phyloP scores from a whole-genome alignment of 2,329 filamentous ascomycete species.

The Xylariaceae sp. region DNA sequence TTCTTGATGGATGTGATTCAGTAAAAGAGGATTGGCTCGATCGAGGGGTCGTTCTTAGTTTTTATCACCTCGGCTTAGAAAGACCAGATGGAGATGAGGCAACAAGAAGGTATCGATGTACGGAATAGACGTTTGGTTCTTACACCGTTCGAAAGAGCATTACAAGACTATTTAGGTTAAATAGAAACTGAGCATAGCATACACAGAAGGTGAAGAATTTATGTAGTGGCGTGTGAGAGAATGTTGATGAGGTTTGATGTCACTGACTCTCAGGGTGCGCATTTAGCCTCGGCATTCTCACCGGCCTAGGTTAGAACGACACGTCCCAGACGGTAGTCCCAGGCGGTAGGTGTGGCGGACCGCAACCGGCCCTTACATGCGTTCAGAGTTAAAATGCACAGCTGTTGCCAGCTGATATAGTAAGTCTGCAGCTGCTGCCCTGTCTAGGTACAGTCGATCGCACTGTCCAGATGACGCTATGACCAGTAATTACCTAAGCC shows the following conservation, averaged over 20 bases:
- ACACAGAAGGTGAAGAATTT: neutral
- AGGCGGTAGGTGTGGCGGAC: too few species aligned
- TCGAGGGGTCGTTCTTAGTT: neutral
- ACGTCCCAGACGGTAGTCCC: too few species aligned
- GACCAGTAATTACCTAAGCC: constrained; percentile 3
- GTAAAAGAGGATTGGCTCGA: neutral
- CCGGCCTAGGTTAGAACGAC: neutral
- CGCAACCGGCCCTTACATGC: neutral
- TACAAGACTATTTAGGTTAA: neutral
- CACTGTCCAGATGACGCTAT: neutral
- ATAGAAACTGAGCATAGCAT: neutral
- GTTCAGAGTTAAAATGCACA: neutral
- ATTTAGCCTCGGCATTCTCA: constrained; percentile 19
- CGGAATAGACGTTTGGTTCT: neutral
- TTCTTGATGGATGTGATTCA: neutral
- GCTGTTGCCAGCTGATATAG: neutral
- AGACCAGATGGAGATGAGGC: neutral
- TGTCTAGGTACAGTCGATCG: neutral
- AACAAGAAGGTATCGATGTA: neutral
- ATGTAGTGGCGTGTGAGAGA: neutral
- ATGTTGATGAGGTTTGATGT: constrained; percentile 11
- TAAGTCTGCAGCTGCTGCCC: neutral
- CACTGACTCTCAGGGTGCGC: constrained; percentile 11
- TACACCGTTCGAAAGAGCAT: neutral
- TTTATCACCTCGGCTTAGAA: neutral